Evolutionary conservation across 352 stramenopile species (phyloP), one percentile per base, ranked within the genome.

Genomic region (Phytophthora aleatoria): DNA sequence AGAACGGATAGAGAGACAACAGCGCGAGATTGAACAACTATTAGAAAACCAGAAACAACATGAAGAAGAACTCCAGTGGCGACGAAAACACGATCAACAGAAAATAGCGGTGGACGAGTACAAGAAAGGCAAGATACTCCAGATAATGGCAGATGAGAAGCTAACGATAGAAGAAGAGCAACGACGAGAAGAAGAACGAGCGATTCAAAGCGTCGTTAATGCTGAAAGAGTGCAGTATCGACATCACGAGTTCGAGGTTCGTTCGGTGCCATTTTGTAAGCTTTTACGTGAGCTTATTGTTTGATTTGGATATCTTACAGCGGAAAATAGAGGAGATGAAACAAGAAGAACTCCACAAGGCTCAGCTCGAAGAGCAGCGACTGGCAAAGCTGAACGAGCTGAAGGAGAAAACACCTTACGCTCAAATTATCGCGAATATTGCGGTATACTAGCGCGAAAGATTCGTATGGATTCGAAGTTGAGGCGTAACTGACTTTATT

Each of bases 341-440:
- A 24, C 48, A 61, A 0, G 65, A 80, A 41, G 64, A 85, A 7
- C 43, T 70, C 27, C 63, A 66, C 16, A 68, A 65, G 55, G 51
- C 39, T 0, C 36, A 67, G 16, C 36, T 68, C 0, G 73, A 92
- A 62, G 63, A 68, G 4, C 57, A 87, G 45, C 64, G 76, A 0
- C 3, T 77, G 9, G 73, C 66, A 20, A 82, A 81, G 35, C 53
- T 94, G 41, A 78, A 89, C 11, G 79, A 77, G 1, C 60, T 92
- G 20, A 91, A 91, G 27, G 74, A 88, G 35, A 72, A 81, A 51
- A 86, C 79, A 8, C 83, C 85, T 15, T 94, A 94, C 45, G 83
- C 83, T 3, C 83, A 90, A 48, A 81, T 71, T 28, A 60, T 94
- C 36, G 71, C 79, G 1, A 67, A 68, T 30, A 89, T 94, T 35